phyloP scores from a whole-genome alignment of 2,329 filamentous ascomycete species.

The Chlorencoelia australis region DNA sequence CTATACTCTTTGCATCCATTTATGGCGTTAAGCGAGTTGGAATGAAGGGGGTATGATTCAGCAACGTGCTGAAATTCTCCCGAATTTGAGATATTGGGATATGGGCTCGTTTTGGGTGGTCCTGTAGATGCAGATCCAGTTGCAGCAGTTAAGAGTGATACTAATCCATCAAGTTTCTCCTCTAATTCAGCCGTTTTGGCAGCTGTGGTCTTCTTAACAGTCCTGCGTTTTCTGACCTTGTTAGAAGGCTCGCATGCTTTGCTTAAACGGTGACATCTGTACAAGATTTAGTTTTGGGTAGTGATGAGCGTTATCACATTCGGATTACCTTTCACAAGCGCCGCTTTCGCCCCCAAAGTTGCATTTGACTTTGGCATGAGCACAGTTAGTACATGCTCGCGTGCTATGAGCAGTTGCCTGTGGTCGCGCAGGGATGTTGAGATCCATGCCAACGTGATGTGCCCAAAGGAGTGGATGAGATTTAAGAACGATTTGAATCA shows the following conservation, averaged over 20 bases:
- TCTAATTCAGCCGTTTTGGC: conserved; percentile 13
- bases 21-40: no score
- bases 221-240: conserved; percentile 7
- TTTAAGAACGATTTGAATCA: no score
- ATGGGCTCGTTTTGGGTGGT: no score
- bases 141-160: conserved; percentile 5
- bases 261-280: conserved; percentile 9
- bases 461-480: no score
- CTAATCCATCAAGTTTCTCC: conserved; percentile 12
- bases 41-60: no score
- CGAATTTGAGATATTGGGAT: no score
- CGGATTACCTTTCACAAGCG: conserved; percentile 5
- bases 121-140: not conserved
- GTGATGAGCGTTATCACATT: not conserved
- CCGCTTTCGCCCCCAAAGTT: not conserved
- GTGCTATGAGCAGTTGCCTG: no score
- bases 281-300: not conserved
- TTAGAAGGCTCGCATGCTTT: conserved; percentile 11
- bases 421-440: no score
- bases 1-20: no score
- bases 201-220: conserved; percentile 5
- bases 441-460: no score
- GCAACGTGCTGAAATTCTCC: no score
- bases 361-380: conserved; percentile 4
- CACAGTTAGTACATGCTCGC: conserved; percentile 4